These are phyloP conservation scores for Alnus rubra DNA, from an alignment of 306 rosid species.

Conservation along the genomic window DNA sequence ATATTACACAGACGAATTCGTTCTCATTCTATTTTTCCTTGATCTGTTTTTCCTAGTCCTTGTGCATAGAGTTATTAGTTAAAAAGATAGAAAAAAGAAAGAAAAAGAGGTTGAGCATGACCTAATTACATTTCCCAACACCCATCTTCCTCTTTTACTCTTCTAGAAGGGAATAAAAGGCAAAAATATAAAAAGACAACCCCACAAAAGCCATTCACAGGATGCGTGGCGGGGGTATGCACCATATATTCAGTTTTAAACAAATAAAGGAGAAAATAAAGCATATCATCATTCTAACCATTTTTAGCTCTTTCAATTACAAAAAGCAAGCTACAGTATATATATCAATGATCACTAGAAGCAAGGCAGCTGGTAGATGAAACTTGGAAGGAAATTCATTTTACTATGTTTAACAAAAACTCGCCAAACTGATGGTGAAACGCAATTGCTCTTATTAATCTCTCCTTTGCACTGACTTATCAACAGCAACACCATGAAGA, in stretches of 20 bases:
- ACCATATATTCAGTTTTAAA: not conserved
- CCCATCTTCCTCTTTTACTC: slow-evolving; percentile 19
- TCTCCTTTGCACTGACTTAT: slow-evolving; percentile 64
- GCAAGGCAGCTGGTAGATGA: slow-evolving; percentile 24
- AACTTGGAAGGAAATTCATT: slow-evolving; percentile 25
- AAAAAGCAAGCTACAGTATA: not conserved
- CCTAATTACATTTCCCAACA: slow-evolving; percentile 33
- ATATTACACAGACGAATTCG: too few relatives aligned
- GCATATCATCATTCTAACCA: slow-evolving; percentile 12
- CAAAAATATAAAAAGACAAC: slow-evolving; percentile 19
- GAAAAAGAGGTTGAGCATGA: slow-evolving; percentile 39
- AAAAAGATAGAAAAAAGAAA: slow-evolving; percentile 7
- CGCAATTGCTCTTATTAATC: slow-evolving; percentile 70
- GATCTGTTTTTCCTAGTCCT: not conserved
- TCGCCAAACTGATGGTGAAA: slow-evolving; percentile 49
- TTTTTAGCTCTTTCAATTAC: slow-evolving; percentile 7
- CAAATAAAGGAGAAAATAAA: not conserved
- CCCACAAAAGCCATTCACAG: slow-evolving; percentile 30
- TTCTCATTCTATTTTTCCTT: too few relatives aligned
- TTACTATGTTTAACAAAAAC: slow-evolving; percentile 17
- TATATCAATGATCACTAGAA: not conserved
- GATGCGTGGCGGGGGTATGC: slow-evolving; percentile 16
- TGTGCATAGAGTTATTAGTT: not conserved
- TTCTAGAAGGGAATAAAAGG: slow-evolving; percentile 30
- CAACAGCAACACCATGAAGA: slow-evolving; percentile 44